Evolutionary conservation across 495 filamentous ascomycete species (phyloP).

Genomic region (Penicillium simplicissimum): DNA sequence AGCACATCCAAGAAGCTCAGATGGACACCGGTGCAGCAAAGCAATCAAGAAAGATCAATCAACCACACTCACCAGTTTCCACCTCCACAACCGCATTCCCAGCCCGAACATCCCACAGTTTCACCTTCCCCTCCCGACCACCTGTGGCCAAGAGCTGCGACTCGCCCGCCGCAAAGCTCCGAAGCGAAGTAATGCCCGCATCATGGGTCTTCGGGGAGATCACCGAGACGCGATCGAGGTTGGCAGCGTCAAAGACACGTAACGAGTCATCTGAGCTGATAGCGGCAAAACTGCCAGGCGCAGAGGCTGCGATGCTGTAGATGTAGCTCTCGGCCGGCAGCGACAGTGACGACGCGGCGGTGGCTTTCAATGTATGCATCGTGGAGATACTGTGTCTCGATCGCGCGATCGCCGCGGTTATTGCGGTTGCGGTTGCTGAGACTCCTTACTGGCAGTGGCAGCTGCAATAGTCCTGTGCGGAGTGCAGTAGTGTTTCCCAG

Average conservation of each 20-base stretch:
- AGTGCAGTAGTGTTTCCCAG: background rate
- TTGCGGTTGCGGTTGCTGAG: background rate
- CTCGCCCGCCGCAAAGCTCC: slow-evolving; percentile 32
- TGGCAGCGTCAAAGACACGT: slow-evolving; percentile 46
- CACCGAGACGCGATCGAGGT: slow-evolving; percentile 38
- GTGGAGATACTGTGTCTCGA: background rate
- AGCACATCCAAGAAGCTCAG: background rate
- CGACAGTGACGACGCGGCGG: slow-evolving; percentile 44
- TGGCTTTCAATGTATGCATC: slow-evolving; percentile 44
- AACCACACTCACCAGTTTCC: slow-evolving; percentile 40
- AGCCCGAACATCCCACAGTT: slow-evolving; percentile 48
- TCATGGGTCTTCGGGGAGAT: slow-evolving; percentile 39
- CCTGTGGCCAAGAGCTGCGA: slow-evolving; percentile 42
- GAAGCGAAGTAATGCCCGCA: slow-evolving; percentile 47
- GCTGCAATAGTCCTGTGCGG: background rate
- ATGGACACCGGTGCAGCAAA: slow-evolving; percentile 5
- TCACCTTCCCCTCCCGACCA: slow-evolving; percentile 51
- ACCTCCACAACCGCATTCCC: slow-evolving; percentile 39
- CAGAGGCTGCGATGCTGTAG: slow-evolving; percentile 45
- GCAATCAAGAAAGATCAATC: slow-evolving; percentile 10
- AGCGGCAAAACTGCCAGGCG: slow-evolving; percentile 42
- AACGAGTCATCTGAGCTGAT: slow-evolving; percentile 61
- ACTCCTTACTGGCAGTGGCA: too few relatives aligned
- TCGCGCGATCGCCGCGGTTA: background rate
- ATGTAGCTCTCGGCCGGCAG: slow-evolving; percentile 53